phyloP scores from a whole-genome alignment of 192 early-diverging fungal species.

The Jimgerdemannia flammicorona region DNA sequence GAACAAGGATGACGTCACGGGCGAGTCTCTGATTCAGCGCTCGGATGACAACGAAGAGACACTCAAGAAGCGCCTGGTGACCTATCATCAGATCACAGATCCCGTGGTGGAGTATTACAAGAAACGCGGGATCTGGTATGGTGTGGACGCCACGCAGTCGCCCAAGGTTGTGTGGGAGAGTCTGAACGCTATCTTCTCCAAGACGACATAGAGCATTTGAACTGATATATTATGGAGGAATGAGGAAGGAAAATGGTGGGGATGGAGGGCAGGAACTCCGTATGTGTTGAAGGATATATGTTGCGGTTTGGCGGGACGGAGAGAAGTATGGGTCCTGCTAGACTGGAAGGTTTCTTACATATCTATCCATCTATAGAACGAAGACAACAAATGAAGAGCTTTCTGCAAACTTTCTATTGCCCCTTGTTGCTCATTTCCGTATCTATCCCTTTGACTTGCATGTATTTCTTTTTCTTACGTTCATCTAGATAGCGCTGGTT shows the following conservation, averaged over 20 bases:
- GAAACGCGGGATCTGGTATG: conserved; percentile 86
- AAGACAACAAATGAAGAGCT: too few species aligned
- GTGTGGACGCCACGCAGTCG: conserved; percentile 90
- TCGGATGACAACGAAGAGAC: conserved; percentile 97
- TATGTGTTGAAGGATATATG: too few species aligned
- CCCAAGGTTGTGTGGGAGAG: conserved; percentile 87
- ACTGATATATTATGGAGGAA: neutral
- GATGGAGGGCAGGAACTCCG: too few species aligned
- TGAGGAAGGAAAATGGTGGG: neutral
- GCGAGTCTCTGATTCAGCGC: conserved; percentile 96
- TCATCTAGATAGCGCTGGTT: too few species aligned
- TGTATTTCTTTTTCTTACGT: too few species aligned
- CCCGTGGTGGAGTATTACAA: conserved; percentile 91
- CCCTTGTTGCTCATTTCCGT: too few species aligned
- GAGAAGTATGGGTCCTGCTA: too few species aligned
- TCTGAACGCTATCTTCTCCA: conserved; percentile 85
- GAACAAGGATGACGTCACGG: conserved; percentile 93
- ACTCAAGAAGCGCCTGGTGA: conserved; percentile 85
- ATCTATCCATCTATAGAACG: too few species aligned
- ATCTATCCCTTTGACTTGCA: too few species aligned
- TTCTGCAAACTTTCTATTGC: too few species aligned
- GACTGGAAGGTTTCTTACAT: too few species aligned
- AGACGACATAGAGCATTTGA: conserved; percentile 25
- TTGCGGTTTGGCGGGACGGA: too few species aligned
- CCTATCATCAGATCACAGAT: conserved; percentile 80